Base-by-base conservation (phyloP, 2,329 filamentous ascomycete genomes). In the Hansfordia pulvinata region DNA sequence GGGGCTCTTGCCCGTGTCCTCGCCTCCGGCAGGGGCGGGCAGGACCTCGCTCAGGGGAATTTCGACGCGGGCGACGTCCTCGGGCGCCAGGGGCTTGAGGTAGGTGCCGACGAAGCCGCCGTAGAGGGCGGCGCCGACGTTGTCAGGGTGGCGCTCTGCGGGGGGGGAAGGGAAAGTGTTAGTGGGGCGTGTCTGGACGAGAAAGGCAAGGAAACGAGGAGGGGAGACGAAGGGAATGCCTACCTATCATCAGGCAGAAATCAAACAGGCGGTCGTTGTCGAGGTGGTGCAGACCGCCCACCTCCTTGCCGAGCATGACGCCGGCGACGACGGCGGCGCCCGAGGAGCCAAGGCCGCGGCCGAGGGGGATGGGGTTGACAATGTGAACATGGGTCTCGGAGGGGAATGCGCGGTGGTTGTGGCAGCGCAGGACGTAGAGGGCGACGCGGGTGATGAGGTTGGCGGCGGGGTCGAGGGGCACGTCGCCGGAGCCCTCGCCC, bases 41-140 rank as follows among this genome's bases (percentile, higher is more conserved):
- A 96, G 65, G 19, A 96, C 90, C 56, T 98, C 90, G 38, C 81
- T 86, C 17, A 94, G 69, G 4, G 90, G 90, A 31, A 98, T 93
- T 55, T 96, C 90, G 39, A 79, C 85, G 35, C 90, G 72, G 34
- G 84, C 83, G 33, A 85, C 77, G 44, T 96, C 88, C 52, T 85
- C 83, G 4, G 85, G 81, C 38, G 81, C 75, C 38, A 96, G 66
- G 33, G 93, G 88, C 57, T 92, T 93, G 33, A 96, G 69, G 49
- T 96, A 96, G 11, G 88, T 94, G 33, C 90, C 90, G 15, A 98
- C 85, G 40, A 98, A 96, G 17, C 90, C 90, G 39, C 90, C 90
- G 44, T 92, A 96, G 19, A 96, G 70, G 6, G 90, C 86, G 10
- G 90, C 90, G 31, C 86, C 90, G 27, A 98, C 84, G 47, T 93